Base-by-base conservation (phyloP, 208 protist species). In the Phytomonas serpens region DNA sequence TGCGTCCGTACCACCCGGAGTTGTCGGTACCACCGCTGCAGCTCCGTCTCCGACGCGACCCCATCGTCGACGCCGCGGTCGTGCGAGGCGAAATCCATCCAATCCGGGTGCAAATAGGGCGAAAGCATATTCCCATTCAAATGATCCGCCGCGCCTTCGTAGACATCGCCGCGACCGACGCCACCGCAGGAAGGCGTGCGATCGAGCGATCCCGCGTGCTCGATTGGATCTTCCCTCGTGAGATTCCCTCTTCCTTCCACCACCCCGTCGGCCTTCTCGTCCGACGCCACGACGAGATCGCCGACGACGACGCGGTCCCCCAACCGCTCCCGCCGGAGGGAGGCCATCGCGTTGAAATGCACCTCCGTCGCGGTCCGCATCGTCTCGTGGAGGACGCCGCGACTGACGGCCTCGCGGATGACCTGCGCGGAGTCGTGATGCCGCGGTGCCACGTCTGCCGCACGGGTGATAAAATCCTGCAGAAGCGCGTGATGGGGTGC, bases 261-360 rank as follows among this genome's bases (percentile, higher is more conserved):
- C 16, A 23, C 67, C 16, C 65, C 14, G 34, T 31, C 52, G 38
- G 33, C 30, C 11, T 61, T 31, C 2, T 63, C 61, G 14, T 61
- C 14, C 23, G 14, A 29, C 30, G 13, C 11, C 9, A 2, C 5
- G 47, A 94, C 83, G 31, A 90, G n/a, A 69, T 94, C 89, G 30
- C 89, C 89, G 3, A 84, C 73, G 7, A 36, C 73, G 1, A 94
- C 89, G 1, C 57, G 36, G 63, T 69, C 66, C 4, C 84, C 81
- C 47, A 68, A 71, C 31, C 74, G 67, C 51, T 86, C 69, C 83
- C 86, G 90, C 23, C 89, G 79, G 30, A 92, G 66, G 1, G 90
- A 95, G 29, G 88, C 81, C 52, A 87, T 37, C 4, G 88, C 84
- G 77, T 95, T 95, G 76, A 93, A 95, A 77, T 89, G 79, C 64